phyloP scores from a whole-genome alignment of 768 basidiomycete genomes.

The Macrolepiota fuliginosa region DNA sequence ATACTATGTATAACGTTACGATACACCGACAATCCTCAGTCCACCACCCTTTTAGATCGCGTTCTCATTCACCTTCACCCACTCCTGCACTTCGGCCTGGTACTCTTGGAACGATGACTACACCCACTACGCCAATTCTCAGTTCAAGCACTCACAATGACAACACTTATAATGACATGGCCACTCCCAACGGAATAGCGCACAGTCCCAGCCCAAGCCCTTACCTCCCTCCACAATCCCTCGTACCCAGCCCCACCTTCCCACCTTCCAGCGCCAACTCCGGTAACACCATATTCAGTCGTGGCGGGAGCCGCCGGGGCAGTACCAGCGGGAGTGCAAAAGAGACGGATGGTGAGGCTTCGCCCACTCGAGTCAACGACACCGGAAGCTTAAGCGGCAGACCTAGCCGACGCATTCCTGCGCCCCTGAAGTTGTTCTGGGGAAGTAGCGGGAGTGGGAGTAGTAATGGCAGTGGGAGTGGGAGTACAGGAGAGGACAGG shows the following conservation, averaged over 20 bases:
- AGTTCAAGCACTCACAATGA: not conserved
- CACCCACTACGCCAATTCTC: no score
- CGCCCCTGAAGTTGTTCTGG: not conserved
- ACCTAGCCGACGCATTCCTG: not conserved
- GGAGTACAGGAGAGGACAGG: not conserved
- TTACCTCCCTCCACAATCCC: not conserved
- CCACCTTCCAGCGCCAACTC: not conserved
- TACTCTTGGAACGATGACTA: not conserved
- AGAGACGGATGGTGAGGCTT: not conserved
- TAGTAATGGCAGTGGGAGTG: not conserved
- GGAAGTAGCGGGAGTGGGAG: not conserved
- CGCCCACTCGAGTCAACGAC: not conserved
- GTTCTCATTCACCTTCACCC: not conserved
- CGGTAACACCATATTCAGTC: not conserved
- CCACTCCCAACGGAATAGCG: not conserved
- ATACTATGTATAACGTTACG: not conserved
- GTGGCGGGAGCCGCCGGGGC: not conserved
- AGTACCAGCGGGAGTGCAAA: not conserved
- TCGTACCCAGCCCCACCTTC: not conserved
- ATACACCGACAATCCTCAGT: not conserved
- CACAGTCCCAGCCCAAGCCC: not conserved
- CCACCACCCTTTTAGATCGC: not conserved
- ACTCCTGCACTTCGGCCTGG: not conserved
- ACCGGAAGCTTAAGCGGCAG: not conserved
- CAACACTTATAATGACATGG: not conserved